Conservation (phyloP, 2,329 filamentous ascomycete species). For the Amauroascus niger region DNA sequence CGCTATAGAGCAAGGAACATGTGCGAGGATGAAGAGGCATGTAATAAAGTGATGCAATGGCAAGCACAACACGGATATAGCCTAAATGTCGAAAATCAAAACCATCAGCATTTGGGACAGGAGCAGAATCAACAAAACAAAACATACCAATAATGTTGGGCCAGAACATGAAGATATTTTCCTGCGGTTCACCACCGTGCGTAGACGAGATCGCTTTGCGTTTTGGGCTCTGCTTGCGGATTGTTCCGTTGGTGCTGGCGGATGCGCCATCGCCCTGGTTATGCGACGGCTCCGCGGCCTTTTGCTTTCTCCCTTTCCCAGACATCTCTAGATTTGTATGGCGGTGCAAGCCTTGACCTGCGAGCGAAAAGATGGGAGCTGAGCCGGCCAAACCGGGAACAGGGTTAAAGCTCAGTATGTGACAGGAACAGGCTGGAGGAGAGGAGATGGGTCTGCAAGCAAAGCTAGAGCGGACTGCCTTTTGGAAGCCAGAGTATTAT, state of each 20-base stretch:
- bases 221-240: neutral
- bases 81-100: slow-evolving; percentile 43
- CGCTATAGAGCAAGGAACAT: slow-evolving; percentile 73
- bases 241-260: slow-evolving; percentile 4
- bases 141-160: slow-evolving; percentile 69
- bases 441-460: too few species aligned
- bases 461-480: too few species aligned
- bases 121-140: too few species aligned
- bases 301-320: slow-evolving; percentile 32
- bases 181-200: slow-evolving; percentile 30
- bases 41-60: slow-evolving; percentile 89
- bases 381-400: too few species aligned
- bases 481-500: too few species aligned
- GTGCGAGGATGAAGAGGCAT: slow-evolving; percentile 98
- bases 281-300: slow-evolving; percentile 19
- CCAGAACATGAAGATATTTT: slow-evolving; percentile 75
- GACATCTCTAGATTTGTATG: slow-evolving; percentile 6
- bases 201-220: slow-evolving; percentile 5
- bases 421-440: too few species aligned
- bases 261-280: slow-evolving; percentile 4
- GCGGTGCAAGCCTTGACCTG: too few species aligned
- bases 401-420: too few species aligned
- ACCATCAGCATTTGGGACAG: neutral
- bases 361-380: too few species aligned
- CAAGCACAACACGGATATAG: slow-evolving; percentile 67